phyloP scores from a whole-genome alignment of 805 yeast genomes.

The Barnettozyma vustinii region DNA sequence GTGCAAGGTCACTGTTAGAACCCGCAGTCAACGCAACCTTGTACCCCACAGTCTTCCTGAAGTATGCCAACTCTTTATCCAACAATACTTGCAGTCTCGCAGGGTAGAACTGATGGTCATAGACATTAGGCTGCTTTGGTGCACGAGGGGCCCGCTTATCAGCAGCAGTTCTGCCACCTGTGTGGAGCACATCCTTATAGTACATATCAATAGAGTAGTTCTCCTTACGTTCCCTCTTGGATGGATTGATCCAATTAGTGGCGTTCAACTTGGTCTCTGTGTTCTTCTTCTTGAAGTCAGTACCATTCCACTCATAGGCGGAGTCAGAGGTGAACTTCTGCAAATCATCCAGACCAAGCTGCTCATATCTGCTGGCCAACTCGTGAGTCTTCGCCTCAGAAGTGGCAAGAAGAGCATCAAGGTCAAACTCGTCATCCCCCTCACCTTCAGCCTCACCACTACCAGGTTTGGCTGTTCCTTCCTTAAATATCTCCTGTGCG shows the following conservation, averaged over 20 bases:
- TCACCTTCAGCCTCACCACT: constrained; percentile 20
- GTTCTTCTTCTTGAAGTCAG: constrained; percentile 65
- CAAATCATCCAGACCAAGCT: constrained; percentile 68
- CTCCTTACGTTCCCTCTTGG: constrained; percentile 78
- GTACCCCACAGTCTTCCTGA: constrained; percentile 61
- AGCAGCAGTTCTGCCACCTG: constrained; percentile 53
- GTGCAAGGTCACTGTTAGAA: constrained; percentile 32
- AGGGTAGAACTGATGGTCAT: constrained; percentile 90
- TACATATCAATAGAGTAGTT: constrained; percentile 86
- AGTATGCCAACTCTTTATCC: constrained; percentile 76
- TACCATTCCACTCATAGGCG: constrained; percentile 87
- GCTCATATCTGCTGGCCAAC: constrained; percentile 56
- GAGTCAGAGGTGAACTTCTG: constrained; percentile 70
- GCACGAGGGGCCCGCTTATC: constrained; percentile 63
- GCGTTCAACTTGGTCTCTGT: constrained; percentile 40
- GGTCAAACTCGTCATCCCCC: constrained; percentile 44
- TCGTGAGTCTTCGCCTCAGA: constrained; percentile 63
- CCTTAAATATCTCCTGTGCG: constrained; percentile 54
- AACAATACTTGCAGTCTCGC: constrained; percentile 67
- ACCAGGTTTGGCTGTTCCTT: constrained; percentile 11
- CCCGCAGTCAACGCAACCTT: constrained; percentile 60
- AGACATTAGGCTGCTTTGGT: constrained; percentile 76
- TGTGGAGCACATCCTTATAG: constrained; percentile 71
- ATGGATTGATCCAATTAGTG: constrained; percentile 76
- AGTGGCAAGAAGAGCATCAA: constrained; percentile 52